Evolutionary conservation across 2,329 filamentous ascomycete genomes (phyloP).

Genomic region (Aspergillus ibericus): DNA sequence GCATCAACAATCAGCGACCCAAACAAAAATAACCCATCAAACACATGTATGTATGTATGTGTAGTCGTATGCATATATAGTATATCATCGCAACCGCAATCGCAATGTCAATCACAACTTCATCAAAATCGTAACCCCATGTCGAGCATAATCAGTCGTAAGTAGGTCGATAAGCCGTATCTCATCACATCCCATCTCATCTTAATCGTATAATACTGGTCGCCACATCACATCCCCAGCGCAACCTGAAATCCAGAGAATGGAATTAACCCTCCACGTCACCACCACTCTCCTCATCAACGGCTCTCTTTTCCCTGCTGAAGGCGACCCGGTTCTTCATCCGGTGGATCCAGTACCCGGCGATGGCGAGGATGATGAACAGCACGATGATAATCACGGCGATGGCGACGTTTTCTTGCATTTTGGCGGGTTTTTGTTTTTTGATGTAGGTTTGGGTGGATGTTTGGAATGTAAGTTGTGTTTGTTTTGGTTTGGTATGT

Average conservation of each 20-base stretch:
- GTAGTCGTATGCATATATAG: background rate
- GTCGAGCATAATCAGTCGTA: no score
- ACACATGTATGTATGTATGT: background rate
- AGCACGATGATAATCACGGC: constrained; percentile 53
- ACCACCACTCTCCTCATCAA: constrained; percentile 34
- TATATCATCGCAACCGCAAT: no score
- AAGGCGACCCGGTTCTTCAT: constrained; percentile 34
- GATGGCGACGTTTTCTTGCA: constrained; percentile 50
- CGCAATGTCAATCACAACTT: no score
- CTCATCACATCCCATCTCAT: no score
- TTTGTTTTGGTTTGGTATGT: no score
- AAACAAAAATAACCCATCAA: background rate
- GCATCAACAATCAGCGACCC: background rate
- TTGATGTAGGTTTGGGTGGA: background rate
- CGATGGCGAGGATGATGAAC: constrained; percentile 47
- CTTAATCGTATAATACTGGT: no score
- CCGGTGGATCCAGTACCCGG: constrained; percentile 40
- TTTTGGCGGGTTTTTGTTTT: constrained; percentile 22
- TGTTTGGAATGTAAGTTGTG: background rate
- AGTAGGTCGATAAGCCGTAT: no score
- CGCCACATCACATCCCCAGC: no score
- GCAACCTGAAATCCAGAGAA: no score
- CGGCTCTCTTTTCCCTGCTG: constrained; percentile 28
- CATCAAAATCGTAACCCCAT: no score
- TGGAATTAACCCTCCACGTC: constrained; percentile 20